Conservation (phyloP, 2,329 filamentous ascomycete species). For the Leptographium procerum region DNA sequence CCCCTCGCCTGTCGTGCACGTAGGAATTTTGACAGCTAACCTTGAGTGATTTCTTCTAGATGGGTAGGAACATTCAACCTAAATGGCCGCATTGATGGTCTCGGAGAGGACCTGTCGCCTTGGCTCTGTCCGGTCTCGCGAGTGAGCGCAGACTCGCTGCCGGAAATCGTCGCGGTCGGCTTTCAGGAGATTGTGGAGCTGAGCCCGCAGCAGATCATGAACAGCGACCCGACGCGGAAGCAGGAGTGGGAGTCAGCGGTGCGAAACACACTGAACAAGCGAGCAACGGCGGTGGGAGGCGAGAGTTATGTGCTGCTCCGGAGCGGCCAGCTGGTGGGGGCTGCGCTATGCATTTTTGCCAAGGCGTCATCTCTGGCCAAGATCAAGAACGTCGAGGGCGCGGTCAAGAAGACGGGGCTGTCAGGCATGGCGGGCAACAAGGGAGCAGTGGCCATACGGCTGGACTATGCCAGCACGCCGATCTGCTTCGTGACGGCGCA, state of each 20-base stretch:
- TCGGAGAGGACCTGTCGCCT: slow-evolving; percentile 66
- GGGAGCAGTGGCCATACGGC: slow-evolving; percentile 88
- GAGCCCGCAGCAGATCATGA: slow-evolving; percentile 98
- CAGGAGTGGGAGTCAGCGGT: slow-evolving; percentile 81
- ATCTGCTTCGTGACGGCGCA: slow-evolving; percentile 96
- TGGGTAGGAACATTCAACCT: slow-evolving; percentile 85
- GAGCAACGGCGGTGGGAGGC: slow-evolving; percentile 51
- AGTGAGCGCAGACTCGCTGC: slow-evolving; percentile 46
- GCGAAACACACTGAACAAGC: slow-evolving; percentile 61
- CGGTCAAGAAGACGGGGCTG: slow-evolving; percentile 86
- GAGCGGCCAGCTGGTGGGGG: slow-evolving; percentile 88
- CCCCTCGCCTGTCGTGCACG: background rate
- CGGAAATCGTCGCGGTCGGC: slow-evolving; percentile 79
- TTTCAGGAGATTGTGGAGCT: slow-evolving; percentile 99
- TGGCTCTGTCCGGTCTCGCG: slow-evolving; percentile 63
- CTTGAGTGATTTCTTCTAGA: slow-evolving; percentile 16
- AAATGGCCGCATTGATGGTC: slow-evolving; percentile 73
- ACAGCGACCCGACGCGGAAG: slow-evolving; percentile 79
- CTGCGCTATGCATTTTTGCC: slow-evolving; percentile 85
- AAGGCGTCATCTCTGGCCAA: slow-evolving; percentile 62
- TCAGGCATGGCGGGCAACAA: slow-evolving; percentile 98
- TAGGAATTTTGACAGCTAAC: background rate
- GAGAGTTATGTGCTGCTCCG: slow-evolving; percentile 82
- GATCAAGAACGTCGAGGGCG: slow-evolving; percentile 95
- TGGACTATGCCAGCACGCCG: slow-evolving; percentile 86